Conservation (phyloP, 164 flowering plant genomes). For the Brasenia schreberi region DNA sequence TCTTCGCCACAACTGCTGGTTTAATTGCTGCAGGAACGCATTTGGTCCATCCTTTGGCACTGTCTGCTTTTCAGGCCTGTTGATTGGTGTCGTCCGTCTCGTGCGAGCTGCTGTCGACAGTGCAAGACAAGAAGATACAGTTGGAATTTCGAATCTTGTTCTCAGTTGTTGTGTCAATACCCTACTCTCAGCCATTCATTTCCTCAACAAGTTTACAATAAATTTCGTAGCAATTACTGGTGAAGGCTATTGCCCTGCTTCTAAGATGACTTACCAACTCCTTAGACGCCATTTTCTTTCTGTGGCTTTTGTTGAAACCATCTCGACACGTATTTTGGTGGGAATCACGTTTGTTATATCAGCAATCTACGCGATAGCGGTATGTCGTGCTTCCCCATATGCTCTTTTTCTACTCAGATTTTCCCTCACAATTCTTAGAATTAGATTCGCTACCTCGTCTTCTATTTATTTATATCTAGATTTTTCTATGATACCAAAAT, state of each 20-base stretch:
- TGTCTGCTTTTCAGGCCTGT: conserved; percentile 47
- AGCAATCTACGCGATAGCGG: conserved; percentile 42
- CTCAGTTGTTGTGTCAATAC: conserved; percentile 36
- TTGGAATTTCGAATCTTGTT: conserved; percentile 28
- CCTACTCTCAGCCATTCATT: conserved; percentile 33
- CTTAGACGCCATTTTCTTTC: conserved; percentile 50
- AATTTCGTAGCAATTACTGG: conserved; percentile 59
- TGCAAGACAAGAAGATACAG: conserved; percentile 28
- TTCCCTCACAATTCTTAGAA: not conserved
- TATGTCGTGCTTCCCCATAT: conserved; percentile 12
- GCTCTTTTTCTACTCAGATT: not conserved
- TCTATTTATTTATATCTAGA: not conserved
- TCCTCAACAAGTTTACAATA: conserved; percentile 53
- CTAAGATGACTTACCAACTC: conserved; percentile 56
- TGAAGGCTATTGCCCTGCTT: conserved; percentile 43
- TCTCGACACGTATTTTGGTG: conserved; percentile 40
- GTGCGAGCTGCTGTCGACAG: conserved; percentile 41
- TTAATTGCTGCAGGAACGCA: conserved; percentile 31
- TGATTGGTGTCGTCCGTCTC: conserved; percentile 38
- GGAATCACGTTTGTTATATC: conserved; percentile 44
- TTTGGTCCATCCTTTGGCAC: conserved; percentile 58
- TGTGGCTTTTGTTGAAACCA: conserved; percentile 51
- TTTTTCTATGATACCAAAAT: not conserved
- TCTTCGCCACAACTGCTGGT: not conserved
- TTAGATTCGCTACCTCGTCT: not conserved